Evolutionary conservation across 2,329 filamentous ascomycete genomes (phyloP).

Genomic region (Fonsecaea monophora): DNA sequence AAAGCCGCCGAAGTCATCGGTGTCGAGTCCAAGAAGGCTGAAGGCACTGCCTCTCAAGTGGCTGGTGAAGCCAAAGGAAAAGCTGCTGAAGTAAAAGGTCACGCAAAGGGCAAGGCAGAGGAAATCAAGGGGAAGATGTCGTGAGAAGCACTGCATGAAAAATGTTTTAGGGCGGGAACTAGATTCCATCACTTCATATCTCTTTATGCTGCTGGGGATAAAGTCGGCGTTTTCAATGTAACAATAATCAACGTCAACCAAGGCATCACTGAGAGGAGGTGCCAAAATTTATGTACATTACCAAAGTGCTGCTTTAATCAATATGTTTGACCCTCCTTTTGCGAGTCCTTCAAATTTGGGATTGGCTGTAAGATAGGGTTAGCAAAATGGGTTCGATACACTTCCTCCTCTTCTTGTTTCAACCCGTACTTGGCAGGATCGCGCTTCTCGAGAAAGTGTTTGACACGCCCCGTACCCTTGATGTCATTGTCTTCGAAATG

Average conservation of each 20-base stretch:
- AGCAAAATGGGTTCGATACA: slow-evolving; percentile 46
- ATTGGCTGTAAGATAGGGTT: slow-evolving; percentile 18
- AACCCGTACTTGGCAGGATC: slow-evolving; percentile 62
- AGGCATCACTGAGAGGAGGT: not conserved
- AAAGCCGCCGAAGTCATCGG: slow-evolving; percentile 53
- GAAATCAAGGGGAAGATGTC: slow-evolving; percentile 44
- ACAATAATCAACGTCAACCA: slow-evolving; percentile 26
- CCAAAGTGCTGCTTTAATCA: not conserved
- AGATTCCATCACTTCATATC: slow-evolving; percentile 11
- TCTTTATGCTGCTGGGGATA: slow-evolving; percentile 11
- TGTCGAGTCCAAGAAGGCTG: slow-evolving; percentile 54
- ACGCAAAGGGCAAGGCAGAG: slow-evolving; percentile 46
- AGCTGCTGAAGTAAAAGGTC: slow-evolving; percentile 39
- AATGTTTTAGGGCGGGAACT: not conserved
- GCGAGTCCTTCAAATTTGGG: slow-evolving; percentile 19
- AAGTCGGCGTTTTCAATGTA: slow-evolving; percentile 29
- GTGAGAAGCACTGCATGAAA: slow-evolving; percentile 14
- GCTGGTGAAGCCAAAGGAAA: slow-evolving; percentile 48
- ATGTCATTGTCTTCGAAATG: slow-evolving; percentile 63
- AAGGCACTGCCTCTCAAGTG: slow-evolving; percentile 52
- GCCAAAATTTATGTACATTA: slow-evolving; percentile 25
- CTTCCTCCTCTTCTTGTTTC: slow-evolving; percentile 52
- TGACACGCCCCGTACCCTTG: slow-evolving; percentile 69
- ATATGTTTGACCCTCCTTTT: not conserved
- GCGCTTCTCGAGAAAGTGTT: slow-evolving; percentile 76